Evolutionary conservation across 108 stramenopile species (phyloP), one percentile per base, ranked within the genome.

Genomic region (Hondaea fermentalgiana): DNA sequence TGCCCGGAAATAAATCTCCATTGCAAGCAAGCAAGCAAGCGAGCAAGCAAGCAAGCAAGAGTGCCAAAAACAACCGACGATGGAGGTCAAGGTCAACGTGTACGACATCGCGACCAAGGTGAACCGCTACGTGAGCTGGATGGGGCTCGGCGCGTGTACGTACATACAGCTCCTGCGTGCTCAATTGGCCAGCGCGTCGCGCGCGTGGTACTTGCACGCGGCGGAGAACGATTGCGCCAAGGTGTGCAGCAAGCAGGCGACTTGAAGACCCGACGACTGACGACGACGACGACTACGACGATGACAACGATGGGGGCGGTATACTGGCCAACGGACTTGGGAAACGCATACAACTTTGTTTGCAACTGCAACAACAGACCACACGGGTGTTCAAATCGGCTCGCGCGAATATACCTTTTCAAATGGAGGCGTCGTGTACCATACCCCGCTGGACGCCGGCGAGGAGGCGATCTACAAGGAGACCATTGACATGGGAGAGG

Each of bases 41-140:
- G 0, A 28, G 28, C 58, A 59, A 21, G 58, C 19, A 59, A 59
- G 17, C 35, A 35, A 35, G 35, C 35, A 35, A 1, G 35, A 35
- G 35, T 35, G 35, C 35, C 35, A 35, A 35, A 35, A 35, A 35
- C 35, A 35, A 35, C 35, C 35, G 35, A 69, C 64, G 35, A 83
- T 83, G 76, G 76, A 83, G 51, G 76, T 83, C 76, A 83, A 83
- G 28, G 76, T 83, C 23, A 83, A 83, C 76, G 76, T 83, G 19
- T 83, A 83, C 51, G 76, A 83, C 51, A 83, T 83, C 51, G 76
- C 76, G 23, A 45, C 76, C 49, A 83, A 83, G 76, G 76, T 83
- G 76, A 83, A 47, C 49, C 45, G 51, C n/a, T 83, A 83, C 51
- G 51, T 53, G 28, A 53, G 49, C 25, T 83, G 76, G 76, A 21